Base-by-base conservation (phyloP, 805 yeast species). In the Lipomyces oligophaga region DNA sequence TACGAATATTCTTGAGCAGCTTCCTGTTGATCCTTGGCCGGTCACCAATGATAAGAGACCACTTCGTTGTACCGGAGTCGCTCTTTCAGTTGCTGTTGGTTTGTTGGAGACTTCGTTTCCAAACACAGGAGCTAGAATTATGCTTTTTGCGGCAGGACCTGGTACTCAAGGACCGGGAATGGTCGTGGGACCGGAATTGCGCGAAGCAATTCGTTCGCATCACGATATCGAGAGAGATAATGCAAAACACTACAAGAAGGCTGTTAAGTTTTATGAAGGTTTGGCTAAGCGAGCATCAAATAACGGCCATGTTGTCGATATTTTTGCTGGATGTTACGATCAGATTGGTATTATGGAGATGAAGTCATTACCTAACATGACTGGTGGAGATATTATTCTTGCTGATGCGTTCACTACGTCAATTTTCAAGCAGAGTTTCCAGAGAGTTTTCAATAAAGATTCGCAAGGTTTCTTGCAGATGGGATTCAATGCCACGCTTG, bases 131-230 rank as follows among this genome's bases (percentile, higher is more conserved):
- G 88, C 95, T 13, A 80, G 97, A 65, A 75, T 93, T 58, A 81
- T 87, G 73, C 73, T 93, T 49, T 93, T 93, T 62, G 80, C 95
- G 33, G 94, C 90, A 43, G 99, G 98, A 54, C 95, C 96, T 39
- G 82, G 96, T 65, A 93, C 98, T 37, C 80, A 84, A 63, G 84
- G 83, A 37, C 97, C 99, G 10, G 99, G 99, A 59, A 72, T 85
- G 64, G 87, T 93, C 57, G 99, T 93, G 24, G 86, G 90, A 36
- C 80, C 83, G 20, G 93, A 88, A 66, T 76, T 93, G 65, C 85
- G 85, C 64, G 98, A 93, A 68, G 96, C 98, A 39, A 84, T 93
- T 60, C 80, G 99, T 73, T 93, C 98, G 6, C 99, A 93, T 69
- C 86, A 85, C 62, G 98, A 93, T 65, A 85, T 93, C 57, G 97